phyloP scores from a whole-genome alignment of 2,329 filamentous ascomycete genomes.

The Aspergillus aculeatus region DNA sequence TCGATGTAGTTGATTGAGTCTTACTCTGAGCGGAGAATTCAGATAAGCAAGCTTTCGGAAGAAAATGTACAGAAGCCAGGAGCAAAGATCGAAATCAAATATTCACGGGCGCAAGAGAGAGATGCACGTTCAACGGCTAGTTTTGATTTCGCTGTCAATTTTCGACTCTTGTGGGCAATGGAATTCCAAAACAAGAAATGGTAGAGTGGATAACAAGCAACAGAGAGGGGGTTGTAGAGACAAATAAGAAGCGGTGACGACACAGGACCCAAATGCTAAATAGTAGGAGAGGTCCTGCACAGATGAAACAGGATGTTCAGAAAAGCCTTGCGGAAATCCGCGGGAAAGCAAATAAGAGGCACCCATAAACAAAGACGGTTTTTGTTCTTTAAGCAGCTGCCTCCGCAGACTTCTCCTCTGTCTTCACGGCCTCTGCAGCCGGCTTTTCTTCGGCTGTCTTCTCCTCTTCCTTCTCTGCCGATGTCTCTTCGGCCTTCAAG shows the following conservation, averaged over 20 bases:
- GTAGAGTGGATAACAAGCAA: not conserved
- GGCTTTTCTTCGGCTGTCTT: constrained; percentile 29
- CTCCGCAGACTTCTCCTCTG: constrained; percentile 27
- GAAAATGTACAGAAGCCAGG: not conserved
- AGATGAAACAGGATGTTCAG: constrained; percentile 13
- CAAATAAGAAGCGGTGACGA: not conserved
- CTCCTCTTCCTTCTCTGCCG: constrained; percentile 28
- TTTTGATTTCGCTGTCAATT: not conserved
- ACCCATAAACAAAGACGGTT: not conserved
- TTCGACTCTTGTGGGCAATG: not conserved
- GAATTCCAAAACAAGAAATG: constrained; percentile 5
- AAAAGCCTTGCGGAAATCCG: not conserved
- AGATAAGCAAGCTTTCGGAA: not conserved
- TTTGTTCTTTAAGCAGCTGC: constrained; percentile 24
- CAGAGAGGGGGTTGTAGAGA: not conserved
- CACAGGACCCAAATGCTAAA: constrained; percentile 3
- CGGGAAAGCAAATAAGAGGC: constrained; percentile 11
- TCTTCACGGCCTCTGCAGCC: constrained; percentile 29
- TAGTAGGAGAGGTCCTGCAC: constrained; percentile 2
- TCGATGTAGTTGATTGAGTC: not conserved
- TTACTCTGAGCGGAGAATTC: not conserved
- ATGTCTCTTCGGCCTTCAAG: constrained; percentile 22
- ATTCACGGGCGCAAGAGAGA: not conserved
- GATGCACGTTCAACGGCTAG: not conserved
- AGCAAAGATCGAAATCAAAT: not conserved